Evolutionary conservation across 1,284 basidiomycete genomes (phyloP), one percentile per base, ranked within the genome.

Genomic region (Agroathelia rolfsii): DNA sequence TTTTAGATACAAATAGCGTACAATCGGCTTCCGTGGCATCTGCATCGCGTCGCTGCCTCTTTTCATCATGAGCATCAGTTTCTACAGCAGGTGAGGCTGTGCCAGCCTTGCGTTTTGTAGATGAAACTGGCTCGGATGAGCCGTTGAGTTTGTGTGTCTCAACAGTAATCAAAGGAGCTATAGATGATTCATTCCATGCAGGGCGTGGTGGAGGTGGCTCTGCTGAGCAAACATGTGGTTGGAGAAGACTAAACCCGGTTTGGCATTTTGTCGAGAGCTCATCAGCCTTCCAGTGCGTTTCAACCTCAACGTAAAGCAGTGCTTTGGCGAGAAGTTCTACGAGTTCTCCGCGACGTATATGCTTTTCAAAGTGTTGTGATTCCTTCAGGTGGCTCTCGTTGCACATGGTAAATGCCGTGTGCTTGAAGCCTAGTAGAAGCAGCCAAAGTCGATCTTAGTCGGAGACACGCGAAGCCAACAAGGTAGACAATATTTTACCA

Each of bases 321-420:
- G 85, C 76, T 53, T 87, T 89, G 51, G 73, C 71, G 19, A 89
- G 67, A 10, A 88, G 71, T 38, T 86, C 79, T 29, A 88, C 62
- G 17, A 90, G 69, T 49, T 87, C 82, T 7, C 85, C 86, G 12
- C 83, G 72, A n/a, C 76, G 79, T 16, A 89, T 74, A 42, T 82
- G 74, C 47, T 76, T 80, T 39, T 66, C 59, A 37, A 76, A 68
- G 44, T 75, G 64, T 21, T 72, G 64, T 4, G 80, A 79, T 37
- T 65, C 65, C 36, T 82, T 75, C 28, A 88, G 65, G 16, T 69
- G 67, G 13, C 68, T 72, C 53, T 89, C 86, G 41, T 62, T 70
- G 25, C 74, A 72, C 24, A 88, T 62, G 18, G 73, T 67, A 55
- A 82, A 89, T 6, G 83, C 80, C 28, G 81, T 76, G 48, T 89